Base-by-base conservation (phyloP, 1,139 yeast genomes). In the Candida neerlandica region DNA sequence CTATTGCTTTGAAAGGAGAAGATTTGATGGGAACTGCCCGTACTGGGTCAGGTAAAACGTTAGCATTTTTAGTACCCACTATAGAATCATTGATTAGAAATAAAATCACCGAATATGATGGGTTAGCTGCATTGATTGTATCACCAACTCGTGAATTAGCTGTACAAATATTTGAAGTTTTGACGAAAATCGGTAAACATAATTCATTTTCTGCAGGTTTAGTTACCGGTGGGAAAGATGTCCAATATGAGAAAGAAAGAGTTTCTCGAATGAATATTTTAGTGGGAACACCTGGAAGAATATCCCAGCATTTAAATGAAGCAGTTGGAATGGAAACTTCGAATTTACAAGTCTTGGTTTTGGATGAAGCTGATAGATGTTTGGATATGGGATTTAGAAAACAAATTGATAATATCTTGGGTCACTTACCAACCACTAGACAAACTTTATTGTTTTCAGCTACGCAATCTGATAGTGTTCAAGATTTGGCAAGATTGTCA, bases 201-300 rank as follows among this genome's bases (percentile, higher is more conserved):
- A 89, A 86, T 58, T 77, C 85, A 11, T 84, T 94, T 55, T 89
- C 97, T 5, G 98, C 98, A 2, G 99, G 97, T 54, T 75, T 94
- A 57, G 96, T 94, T 16, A 92, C 95, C 59, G 99, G 99, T 51
- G 99, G 99, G 47, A 92, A 94, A 65, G 97, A 94, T 66, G 90
- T 89, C 39, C 82, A 83, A 56, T 89, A 78, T 56, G 99, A 94
- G 67, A 84, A 84, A 59, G 97, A 91, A 50, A 82, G 99, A 65
- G 81, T 94, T 15, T 81, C 87, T 1, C 81, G 82, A 60, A 86
- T 94, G 71, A 94, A 94, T 65, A 89, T 94, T 47, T 74, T 94
- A 53, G 89, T 94, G 40, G 97, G 97, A 33, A 94, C 99, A 0
- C 99, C 99, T 0, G 99, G 99, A 1, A 79, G 99, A 67, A 72